These are phyloP conservation scores for Hibiscus mutabilis DNA, from an alignment of 345 rosid species.

Conservation along the genomic window DNA sequence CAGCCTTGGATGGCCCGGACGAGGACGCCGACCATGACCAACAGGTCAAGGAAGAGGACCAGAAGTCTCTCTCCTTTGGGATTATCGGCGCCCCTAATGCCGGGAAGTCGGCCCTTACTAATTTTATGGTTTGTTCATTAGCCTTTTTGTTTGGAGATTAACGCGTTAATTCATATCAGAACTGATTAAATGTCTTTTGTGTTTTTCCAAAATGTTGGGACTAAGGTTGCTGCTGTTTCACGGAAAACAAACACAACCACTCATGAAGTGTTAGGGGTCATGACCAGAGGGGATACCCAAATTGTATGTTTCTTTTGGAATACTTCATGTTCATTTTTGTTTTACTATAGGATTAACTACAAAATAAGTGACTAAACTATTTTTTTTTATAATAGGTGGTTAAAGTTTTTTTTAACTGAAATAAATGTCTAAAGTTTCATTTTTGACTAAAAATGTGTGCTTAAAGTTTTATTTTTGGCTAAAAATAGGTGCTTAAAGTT, in stretches of 20 bases:
- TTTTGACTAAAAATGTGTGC: too few species aligned
- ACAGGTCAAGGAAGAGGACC: slow-evolving; percentile 78
- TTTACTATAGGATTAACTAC: too few species aligned
- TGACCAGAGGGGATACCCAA: slow-evolving; percentile 78
- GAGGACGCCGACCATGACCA: slow-evolving; percentile 43
- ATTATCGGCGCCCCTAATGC: slow-evolving; percentile 96
- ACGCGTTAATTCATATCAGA: neutral
- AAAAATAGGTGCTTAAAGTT: too few species aligned
- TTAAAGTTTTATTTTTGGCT: too few species aligned
- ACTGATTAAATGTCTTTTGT: neutral
- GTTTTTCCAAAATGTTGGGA: slow-evolving; percentile 54
- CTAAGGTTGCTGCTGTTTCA: slow-evolving; percentile 92
- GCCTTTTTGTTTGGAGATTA: too few species aligned
- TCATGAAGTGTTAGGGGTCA: slow-evolving; percentile 88
- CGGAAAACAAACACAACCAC: slow-evolving; percentile 93
- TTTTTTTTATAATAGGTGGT: too few species aligned
- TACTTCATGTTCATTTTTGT: too few species aligned
- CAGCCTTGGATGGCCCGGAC: slow-evolving; percentile 59
- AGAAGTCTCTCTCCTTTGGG: slow-evolving; percentile 85
- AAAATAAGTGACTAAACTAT: too few species aligned
- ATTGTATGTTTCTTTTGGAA: slow-evolving; percentile 38
- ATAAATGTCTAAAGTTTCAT: too few species aligned
- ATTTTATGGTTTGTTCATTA: slow-evolving; percentile 53
- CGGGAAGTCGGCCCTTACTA: slow-evolving; percentile 83
- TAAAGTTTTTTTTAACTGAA: too few species aligned